Evolutionary conservation across 2,329 filamentous ascomycete species (phyloP), one percentile per base, ranked within the genome.

Genomic region (Chaetomiaceae sp.): DNA sequence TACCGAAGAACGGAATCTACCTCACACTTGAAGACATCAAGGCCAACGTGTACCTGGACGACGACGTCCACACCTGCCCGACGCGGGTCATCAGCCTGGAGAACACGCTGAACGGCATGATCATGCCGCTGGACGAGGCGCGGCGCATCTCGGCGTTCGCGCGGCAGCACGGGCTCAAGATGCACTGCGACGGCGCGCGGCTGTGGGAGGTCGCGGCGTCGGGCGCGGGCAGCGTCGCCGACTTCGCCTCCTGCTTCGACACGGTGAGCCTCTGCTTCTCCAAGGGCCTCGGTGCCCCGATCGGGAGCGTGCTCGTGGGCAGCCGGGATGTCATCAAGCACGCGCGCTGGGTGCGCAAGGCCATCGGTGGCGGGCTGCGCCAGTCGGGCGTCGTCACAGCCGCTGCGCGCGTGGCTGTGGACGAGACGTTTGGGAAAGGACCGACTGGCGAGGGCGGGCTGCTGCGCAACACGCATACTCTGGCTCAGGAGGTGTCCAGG

Each of bases 1-100:
- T 78, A 5, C 85, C 89, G 0, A 68, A 66, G 20, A 95, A 94
- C 64, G 82, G 81, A 10, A 69, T 75, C 14, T 79, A 94, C 60
- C 69, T 94, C 34, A 90, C 86, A 0, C 72, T 91, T 9, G 83
- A 87, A 57, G 90, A 95, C 58, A 68, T 95, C 12, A 66, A 83
- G 60, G 74, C 78, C 51, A 69, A 85, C 52, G 79, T 78, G 4
- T 73, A 84, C 0, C 62, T 89, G 0, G 71, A 74, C 53, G 76
- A 86, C 45, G 79, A 94, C 56, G 76, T 93, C 17, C 88, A 95
- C 62, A 72, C 74, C 26, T 89, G 85, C 58, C 88, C 89, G 0
- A 95, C 89, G 0, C 79, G 79, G 36, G 77, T 95, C 41, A 87
- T 96, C 55, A 83, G 79, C 51, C 71, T 95, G 38, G 89, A 96